Conservation (phyloP, 2,329 filamentous ascomycete species). For the Alternaria burnsii region DNA sequence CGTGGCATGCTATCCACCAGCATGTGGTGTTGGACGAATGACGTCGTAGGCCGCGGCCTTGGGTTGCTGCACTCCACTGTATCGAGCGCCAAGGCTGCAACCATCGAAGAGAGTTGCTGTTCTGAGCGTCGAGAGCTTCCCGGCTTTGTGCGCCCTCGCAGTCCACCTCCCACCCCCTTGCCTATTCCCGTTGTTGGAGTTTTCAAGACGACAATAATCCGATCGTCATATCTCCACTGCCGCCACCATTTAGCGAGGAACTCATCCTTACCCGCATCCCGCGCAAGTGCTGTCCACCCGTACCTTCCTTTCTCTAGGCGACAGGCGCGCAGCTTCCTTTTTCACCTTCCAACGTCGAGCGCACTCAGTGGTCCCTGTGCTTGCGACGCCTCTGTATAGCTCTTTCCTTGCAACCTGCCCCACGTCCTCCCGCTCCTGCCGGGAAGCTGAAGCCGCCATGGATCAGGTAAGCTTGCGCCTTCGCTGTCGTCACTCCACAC, state of each 20-base stretch:
- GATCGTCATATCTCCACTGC: slow-evolving; percentile 36
- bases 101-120: slow-evolving; percentile 9
- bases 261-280: slow-evolving; percentile 23
- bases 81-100: slow-evolving; percentile 15
- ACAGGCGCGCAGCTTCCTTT: slow-evolving; percentile 33
- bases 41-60: slow-evolving; percentile 25
- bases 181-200: slow-evolving; percentile 5
- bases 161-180: slow-evolving; percentile 7
- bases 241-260: slow-evolving; percentile 50
- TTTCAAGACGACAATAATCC: slow-evolving; percentile 14
- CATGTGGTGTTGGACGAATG: slow-evolving; percentile 11
- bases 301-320: slow-evolving; percentile 23
- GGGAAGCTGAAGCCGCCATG: slow-evolving; percentile 34
- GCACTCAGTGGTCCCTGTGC: slow-evolving; percentile 18
- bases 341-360: slow-evolving; percentile 12
- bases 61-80: slow-evolving; percentile 11
- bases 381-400: background rate
- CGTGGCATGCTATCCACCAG: slow-evolving; percentile 5
- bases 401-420: slow-evolving; percentile 16
- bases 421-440: slow-evolving; percentile 28
- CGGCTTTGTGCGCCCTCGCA: slow-evolving; percentile 16
- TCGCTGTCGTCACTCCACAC: background rate
- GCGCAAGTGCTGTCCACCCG: slow-evolving; percentile 22
- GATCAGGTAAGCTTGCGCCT: slow-evolving; percentile 49
- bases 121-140: slow-evolving; percentile 11